Conservation (phyloP, 345 rosid species). For the Melaleuca alternifolia region DNA sequence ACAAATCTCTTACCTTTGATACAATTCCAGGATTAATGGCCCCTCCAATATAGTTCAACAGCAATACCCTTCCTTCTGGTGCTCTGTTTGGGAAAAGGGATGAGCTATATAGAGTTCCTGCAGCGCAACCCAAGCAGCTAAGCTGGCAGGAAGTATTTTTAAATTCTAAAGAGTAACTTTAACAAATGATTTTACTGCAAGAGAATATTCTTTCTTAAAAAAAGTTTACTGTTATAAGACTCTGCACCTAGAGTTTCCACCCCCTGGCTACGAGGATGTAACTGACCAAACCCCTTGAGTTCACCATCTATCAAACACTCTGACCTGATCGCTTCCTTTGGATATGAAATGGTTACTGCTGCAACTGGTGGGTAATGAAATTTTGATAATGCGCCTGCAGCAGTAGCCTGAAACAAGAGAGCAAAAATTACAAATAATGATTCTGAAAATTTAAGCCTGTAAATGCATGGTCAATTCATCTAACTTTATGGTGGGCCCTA, state of each 20-base stretch:
- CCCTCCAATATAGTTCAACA: conserved; percentile 81
- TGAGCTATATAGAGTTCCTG: conserved; percentile 92
- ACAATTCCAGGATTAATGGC: conserved; percentile 69
- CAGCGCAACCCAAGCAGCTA: not conserved
- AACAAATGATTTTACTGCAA: not conserved
- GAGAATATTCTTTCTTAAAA: not conserved
- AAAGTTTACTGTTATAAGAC: not conserved
- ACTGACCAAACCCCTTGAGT: conserved; percentile 92
- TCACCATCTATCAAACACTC: conserved; percentile 78
- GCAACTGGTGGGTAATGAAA: conserved; percentile 96
- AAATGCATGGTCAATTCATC: not conserved
- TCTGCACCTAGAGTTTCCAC: conserved; percentile 85
- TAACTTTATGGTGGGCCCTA: not conserved
- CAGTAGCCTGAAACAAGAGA: conserved; percentile 35
- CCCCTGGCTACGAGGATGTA: conserved; percentile 98
- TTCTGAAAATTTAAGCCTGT: not conserved
- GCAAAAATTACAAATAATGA: not conserved
- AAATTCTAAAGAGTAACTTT: not conserved
- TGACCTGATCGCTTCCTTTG: conserved; percentile 69
- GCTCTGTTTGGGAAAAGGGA: conserved; percentile 92
- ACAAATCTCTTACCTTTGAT: conserved; percentile 48
- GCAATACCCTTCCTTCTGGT: conserved; percentile 67
- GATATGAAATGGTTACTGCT: conserved; percentile 82
- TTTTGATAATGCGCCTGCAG: conserved; percentile 71
- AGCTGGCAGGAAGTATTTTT: not conserved